phyloP scores from a whole-genome alignment of 2,329 filamentous ascomycete species.

The Sarocladium brachiariae region DNA sequence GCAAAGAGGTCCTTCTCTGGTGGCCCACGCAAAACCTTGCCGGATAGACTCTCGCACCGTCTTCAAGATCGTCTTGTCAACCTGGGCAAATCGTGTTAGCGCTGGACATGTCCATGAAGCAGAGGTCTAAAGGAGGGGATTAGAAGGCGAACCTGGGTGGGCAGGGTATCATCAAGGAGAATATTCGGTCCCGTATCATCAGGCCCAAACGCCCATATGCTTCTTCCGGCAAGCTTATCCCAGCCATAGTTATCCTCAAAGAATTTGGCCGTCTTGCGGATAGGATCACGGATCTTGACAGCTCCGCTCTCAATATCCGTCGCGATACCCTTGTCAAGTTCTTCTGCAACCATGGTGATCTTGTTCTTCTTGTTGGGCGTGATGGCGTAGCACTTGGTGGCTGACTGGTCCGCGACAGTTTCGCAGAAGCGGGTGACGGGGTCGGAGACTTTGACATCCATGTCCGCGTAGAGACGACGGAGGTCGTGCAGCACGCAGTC shows the following conservation, averaged over 20 bases:
- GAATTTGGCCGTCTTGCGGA: conserved; percentile 89
- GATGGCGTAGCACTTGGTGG: conserved; percentile 95
- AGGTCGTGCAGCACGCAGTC: conserved; percentile 96
- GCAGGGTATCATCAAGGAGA: conserved; percentile 90
- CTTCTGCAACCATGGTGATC: conserved; percentile 96
- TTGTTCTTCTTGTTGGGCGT: conserved; percentile 99
- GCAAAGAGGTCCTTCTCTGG: conserved; percentile 88
- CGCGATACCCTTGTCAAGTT: conserved; percentile 88
- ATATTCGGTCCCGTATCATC: conserved; percentile 95
- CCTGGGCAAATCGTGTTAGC: conserved; percentile 45
- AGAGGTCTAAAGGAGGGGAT: too few relatives aligned
- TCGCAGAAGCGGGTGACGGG: conserved; percentile 97
- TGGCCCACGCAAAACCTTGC: conserved; percentile 95
- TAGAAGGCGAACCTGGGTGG: conserved; percentile 58
- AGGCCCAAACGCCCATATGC: conserved; percentile 97
- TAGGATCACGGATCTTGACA: conserved; percentile 87
- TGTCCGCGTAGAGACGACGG: conserved; percentile 88
- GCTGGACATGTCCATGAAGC: too few relatives aligned
- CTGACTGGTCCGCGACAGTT: conserved; percentile 93
- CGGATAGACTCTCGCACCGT: conserved; percentile 87
- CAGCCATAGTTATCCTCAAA: conserved; percentile 97
- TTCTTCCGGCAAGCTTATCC: conserved; percentile 88
- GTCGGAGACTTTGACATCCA: conserved; percentile 99
- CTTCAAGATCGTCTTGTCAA: conserved; percentile 85
- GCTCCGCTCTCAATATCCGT: conserved; percentile 87